These are phyloP conservation scores for Mucor irregularis DNA, from an alignment of 371 early-diverging fungal species.

Conservation along the genomic window DNA sequence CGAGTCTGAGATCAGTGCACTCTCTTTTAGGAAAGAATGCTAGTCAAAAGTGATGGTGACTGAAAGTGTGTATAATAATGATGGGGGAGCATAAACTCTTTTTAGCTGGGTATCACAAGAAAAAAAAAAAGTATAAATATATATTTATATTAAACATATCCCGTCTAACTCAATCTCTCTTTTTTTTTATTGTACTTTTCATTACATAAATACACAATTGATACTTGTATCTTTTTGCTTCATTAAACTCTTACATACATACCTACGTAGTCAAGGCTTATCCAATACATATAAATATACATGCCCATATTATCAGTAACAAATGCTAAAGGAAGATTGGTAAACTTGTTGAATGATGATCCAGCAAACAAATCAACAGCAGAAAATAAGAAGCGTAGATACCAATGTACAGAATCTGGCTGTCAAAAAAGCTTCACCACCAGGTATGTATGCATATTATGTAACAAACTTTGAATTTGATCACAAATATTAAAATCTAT, in stretches of 20 bases:
- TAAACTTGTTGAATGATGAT: constrained; percentile 42
- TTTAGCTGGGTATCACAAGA: constrained; percentile 6
- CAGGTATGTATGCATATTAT: constrained; percentile 32
- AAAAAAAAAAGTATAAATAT: constrained; percentile 1
- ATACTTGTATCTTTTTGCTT: no score
- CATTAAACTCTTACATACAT: neutral
- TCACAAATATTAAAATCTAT: neutral
- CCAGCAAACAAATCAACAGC: neutral
- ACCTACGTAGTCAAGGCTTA: no score
- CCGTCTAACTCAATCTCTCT: constrained; percentile 7
- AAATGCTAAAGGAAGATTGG: constrained; percentile 43
- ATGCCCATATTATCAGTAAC: constrained; percentile 21
- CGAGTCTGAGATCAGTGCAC: neutral
- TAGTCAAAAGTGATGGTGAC: no score
- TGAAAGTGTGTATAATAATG: neutral
- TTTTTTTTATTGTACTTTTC: constrained; percentile 2
- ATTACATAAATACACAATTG: neutral
- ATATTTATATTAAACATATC: neutral
- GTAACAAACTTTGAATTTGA: neutral
- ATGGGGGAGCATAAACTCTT: neutral
- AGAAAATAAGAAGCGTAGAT: constrained; percentile 49
- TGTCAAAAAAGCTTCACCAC: constrained; percentile 66
- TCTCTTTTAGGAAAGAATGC: neutral
- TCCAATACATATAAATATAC: no score
- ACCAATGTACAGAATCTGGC: constrained; percentile 50